phyloP scores from a whole-genome alignment of 169 alveolate genomes.

The Miamiensis avidus region DNA sequence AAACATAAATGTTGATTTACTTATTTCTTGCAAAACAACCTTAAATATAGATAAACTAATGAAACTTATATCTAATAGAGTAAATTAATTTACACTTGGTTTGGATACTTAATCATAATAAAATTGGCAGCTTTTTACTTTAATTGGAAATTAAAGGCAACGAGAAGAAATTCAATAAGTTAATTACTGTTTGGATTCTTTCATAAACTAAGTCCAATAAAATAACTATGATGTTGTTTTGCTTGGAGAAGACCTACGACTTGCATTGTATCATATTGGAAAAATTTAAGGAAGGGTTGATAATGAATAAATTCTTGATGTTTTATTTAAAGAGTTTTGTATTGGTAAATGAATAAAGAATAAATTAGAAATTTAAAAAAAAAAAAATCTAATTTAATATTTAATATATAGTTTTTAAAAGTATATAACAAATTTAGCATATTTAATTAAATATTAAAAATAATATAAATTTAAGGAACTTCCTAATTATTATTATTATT shows the following conservation, averaged over 20 bases:
- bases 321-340: conserved; percentile 47
- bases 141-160: conserved; percentile 35
- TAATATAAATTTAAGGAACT: too few relatives aligned
- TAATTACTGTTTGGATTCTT: conserved; percentile 9
- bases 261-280: conserved; percentile 42
- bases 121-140: neutral
- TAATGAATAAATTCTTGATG: conserved; percentile 50
- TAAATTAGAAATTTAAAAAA: neutral
- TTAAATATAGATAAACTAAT: too few relatives aligned
- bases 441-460: too few relatives aligned
- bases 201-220: neutral
- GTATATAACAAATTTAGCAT: too few relatives aligned
- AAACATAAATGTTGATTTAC: too few relatives aligned
- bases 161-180: conserved; percentile 28
- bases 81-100: too few relatives aligned
- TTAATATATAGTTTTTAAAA: too few relatives aligned
- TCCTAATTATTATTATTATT: too few relatives aligned
- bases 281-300: conserved; percentile 46
- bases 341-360: conserved; percentile 52
- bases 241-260: conserved; percentile 45
- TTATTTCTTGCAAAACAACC: too few relatives aligned
- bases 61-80: too few relatives aligned
- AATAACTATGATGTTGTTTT: conserved; percentile 30
- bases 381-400: too few relatives aligned
- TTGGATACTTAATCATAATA: too few relatives aligned